Evolutionary conservation across 1,284 basidiomycete genomes (phyloP), one percentile per base, ranked within the genome.

Genomic region (Porogramme epimiltina): DNA sequence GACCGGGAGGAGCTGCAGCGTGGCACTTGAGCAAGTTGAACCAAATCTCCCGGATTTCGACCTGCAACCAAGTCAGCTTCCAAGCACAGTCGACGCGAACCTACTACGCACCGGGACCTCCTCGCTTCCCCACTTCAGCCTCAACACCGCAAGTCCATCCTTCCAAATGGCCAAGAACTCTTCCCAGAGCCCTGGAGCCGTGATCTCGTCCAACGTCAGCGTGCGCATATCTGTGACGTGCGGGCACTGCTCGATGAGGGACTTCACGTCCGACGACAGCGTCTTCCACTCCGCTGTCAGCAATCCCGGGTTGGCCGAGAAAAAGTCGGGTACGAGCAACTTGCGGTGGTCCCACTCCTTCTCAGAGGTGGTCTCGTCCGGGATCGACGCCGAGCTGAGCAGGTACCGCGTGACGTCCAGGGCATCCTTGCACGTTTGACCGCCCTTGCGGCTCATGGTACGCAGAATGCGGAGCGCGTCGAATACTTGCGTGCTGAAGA

Each of bases 261-360:
- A 70, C 55, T 74, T 73, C 15, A 89, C 78, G 1, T 67, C 67
- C 1, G 61, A 59, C 16, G 77, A 70, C 19, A 87, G 66, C 5
- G 65, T 65, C 44, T 71, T 74, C 65, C 78, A 85, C 2, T 87
- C 85, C 1, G 73, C 71, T 0, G 79, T 79, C 15, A 91, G 69
- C 34, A 90, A 60, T 0, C 85, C 85, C 4, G 84, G 81, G 42
- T 72, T 73, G 0, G 81, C 74, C 2, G 78, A 80, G 65, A 87
- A 85, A 15, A 88, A 62, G 0, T 73, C 71, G n/a, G 62, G 66
- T 0, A 84, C 78, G 2, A 90, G 65, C 4, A 89, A 68, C 33
- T 74, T 78, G 43, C 68, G 73, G 49, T 66, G 62, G 18, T 78
- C 71, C 80, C 82, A 85, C 13, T 59, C 60, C 22, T 52, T 49